phyloP scores from a whole-genome alignment of 768 basidiomycete genomes.

The Xerocomellus intermedius region DNA sequence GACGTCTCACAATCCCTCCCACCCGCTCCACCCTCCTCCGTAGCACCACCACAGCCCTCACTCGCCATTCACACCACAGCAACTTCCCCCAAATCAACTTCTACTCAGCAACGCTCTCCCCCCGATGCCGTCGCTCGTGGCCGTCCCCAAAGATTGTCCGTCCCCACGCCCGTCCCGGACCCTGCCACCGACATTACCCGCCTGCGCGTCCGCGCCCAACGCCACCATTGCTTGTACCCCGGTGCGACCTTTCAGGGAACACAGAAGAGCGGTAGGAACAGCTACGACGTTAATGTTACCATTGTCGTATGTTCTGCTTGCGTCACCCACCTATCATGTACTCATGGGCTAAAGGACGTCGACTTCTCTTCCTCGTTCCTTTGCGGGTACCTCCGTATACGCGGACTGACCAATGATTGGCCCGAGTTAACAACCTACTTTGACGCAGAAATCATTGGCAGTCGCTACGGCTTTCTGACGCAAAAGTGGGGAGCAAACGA shows the following conservation, averaged over 20 bases:
- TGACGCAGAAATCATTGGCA: constrained; percentile 94
- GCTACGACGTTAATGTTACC: constrained; percentile 91
- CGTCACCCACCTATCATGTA: background rate
- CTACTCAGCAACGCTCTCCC: constrained; percentile 21
- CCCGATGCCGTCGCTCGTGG: constrained; percentile 5
- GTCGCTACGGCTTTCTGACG: constrained; percentile 87
- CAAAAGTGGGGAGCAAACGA: constrained; percentile 89
- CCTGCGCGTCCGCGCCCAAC: constrained; percentile 67
- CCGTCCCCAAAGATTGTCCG: constrained; percentile 9
- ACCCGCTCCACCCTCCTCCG: background rate
- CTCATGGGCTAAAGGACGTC: constrained; percentile 61
- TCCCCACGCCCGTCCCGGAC: constrained; percentile 33
- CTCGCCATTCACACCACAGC: constrained; percentile 17
- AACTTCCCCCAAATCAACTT: constrained; percentile 9
- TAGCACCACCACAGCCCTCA: constrained; percentile 6
- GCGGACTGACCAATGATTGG: constrained; percentile 90
- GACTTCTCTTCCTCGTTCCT: constrained; percentile 83
- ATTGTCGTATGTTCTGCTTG: constrained; percentile 68
- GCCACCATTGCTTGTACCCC: constrained; percentile 80
- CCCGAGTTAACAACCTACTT: constrained; percentile 96
- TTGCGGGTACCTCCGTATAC: constrained; percentile 91
- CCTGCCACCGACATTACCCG: constrained; percentile 77
- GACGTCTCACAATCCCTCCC: constrained; percentile 11
- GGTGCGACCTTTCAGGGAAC: constrained; percentile 88
- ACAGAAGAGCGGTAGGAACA: constrained; percentile 91